phyloP scores from a whole-genome alignment of 2,329 filamentous ascomycete species.

The Fusarium graminum region DNA sequence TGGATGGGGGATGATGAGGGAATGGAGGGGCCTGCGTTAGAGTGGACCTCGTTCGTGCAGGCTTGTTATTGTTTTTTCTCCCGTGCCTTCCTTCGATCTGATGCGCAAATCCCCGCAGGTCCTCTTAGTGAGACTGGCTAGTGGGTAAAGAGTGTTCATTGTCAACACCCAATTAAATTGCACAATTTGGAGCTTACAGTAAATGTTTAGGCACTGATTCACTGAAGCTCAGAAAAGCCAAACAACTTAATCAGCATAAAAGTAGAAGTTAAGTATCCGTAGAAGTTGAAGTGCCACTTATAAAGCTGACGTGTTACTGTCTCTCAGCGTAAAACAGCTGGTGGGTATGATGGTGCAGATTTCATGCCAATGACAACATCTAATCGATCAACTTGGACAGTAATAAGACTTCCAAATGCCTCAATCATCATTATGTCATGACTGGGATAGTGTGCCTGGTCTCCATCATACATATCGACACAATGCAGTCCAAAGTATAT shows the following conservation, averaged over 20 bases:
- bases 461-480: background rate
- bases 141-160: conserved; percentile 11
- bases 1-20: conserved; percentile 35
- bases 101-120: conserved; percentile 33
- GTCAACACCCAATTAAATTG: conserved; percentile 13
- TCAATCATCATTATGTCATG: background rate
- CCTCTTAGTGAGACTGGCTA: conserved; percentile 16
- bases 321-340: background rate
- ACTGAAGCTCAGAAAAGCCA: conserved; percentile 25
- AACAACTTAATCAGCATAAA: conserved; percentile 9
- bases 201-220: conserved; percentile 15
- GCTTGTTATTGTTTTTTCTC: conserved; percentile 45
- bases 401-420: background rate
- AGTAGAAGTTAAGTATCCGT: too few species aligned
- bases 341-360: background rate
- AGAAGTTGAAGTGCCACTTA: too few species aligned
- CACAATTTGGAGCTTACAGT: conserved; percentile 4
- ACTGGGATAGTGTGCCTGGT: background rate
- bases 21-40: conserved; percentile 31
- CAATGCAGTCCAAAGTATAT: background rate
- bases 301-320: background rate
- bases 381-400: background rate
- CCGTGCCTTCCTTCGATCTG: conserved; percentile 24
- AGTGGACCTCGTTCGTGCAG: conserved; percentile 33
- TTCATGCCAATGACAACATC: background rate